Percentiles rank a stretch among this genome's conserved stretches.
Evolutionary conservation across 768 basidiomycete genomes (phyloP).

Genomic region (Lactifluus echinatus): DNA sequence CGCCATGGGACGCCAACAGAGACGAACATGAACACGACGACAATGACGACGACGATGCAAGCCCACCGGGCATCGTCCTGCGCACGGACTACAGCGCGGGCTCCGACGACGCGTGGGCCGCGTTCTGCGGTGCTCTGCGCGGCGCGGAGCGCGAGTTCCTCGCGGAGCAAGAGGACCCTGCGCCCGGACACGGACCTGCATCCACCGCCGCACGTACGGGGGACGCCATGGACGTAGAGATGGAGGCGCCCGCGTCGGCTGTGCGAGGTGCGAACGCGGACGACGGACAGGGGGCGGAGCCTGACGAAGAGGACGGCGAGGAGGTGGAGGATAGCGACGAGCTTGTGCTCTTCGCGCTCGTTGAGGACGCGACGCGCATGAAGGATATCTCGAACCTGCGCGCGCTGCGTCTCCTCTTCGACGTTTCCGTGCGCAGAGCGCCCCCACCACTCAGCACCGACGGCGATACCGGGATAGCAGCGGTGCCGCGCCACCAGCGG

Average conservation of each 20-base stretch:
- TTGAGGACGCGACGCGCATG: conserved; percentile 40
- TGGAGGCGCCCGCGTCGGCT: neutral
- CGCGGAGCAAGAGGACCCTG: conserved; percentile 10
- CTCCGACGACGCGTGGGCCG: conserved; percentile 50
- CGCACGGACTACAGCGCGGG: conserved; percentile 60
- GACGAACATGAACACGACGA: conserved; percentile 43
- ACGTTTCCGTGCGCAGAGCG: conserved; percentile 53
- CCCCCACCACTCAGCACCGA: conserved; percentile 28
- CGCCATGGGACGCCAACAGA: conserved; percentile 41
- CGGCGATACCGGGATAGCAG: too few species aligned
- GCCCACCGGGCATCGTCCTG: conserved; percentile 53
- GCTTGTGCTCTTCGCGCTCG: conserved; percentile 42
- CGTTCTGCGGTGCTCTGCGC: conserved; percentile 42
- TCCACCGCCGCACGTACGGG: conserved; percentile 1
- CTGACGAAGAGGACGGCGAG: conserved; percentile 19
- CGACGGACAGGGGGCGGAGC: conserved; percentile 6
- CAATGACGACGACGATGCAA: conserved; percentile 38
- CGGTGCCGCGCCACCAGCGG: conserved; percentile 30
- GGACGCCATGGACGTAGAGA: conserved; percentile 19
- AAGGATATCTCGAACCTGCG: conserved; percentile 52
- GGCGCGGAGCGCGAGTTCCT: conserved; percentile 51
- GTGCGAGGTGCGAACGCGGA: neutral
- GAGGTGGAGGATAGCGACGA: conserved; percentile 19
- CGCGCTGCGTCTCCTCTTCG: conserved; percentile 61
- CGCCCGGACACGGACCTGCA: conserved; percentile 18